Evolutionary conservation across 805 yeast genomes (phyloP).

Genomic region (Vanderwaltozyma polyspora): DNA sequence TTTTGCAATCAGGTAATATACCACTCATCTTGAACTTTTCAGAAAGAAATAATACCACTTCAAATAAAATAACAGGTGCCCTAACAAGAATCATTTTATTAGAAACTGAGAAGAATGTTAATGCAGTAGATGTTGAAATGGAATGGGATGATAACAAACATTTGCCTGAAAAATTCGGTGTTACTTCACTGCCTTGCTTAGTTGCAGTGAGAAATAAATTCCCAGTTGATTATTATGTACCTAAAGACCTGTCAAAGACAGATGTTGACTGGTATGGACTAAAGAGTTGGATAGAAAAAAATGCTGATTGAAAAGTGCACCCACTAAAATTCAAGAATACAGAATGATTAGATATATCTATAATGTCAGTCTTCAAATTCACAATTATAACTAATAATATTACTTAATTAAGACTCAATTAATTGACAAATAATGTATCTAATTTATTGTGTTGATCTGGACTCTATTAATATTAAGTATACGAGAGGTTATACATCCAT

Average conservation of each 20-base stretch:
- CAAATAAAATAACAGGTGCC: conserved; percentile 52
- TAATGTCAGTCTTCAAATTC: no score
- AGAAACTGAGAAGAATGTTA: conserved; percentile 41
- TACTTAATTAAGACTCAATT: no score
- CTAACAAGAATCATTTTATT: conserved; percentile 41
- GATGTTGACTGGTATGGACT: conserved; percentile 35
- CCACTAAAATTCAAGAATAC: no score
- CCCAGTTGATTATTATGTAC: conserved; percentile 34
- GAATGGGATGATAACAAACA: conserved; percentile 50
- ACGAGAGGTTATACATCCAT: no score
- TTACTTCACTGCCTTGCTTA: conserved; percentile 50
- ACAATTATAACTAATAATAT: no score
- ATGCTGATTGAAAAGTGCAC: conserved; percentile 12
- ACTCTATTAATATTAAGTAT: no score
- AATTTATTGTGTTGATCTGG: no score
- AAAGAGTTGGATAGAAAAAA: conserved; percentile 34
- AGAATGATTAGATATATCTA: no score
- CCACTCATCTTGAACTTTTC: conserved; percentile 70
- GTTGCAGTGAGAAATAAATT: conserved; percentile 58
- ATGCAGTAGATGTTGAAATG: conserved; percentile 60
- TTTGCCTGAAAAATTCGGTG: conserved; percentile 44
- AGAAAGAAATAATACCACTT: conserved; percentile 47
- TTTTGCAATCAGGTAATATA: conserved; percentile 36
- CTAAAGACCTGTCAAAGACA: conserved; percentile 15
- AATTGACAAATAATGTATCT: no score